These are phyloP conservation scores for Zizania palustris DNA, from an alignment of 202 grass and related monocot species.

Conservation along the genomic window DNA sequence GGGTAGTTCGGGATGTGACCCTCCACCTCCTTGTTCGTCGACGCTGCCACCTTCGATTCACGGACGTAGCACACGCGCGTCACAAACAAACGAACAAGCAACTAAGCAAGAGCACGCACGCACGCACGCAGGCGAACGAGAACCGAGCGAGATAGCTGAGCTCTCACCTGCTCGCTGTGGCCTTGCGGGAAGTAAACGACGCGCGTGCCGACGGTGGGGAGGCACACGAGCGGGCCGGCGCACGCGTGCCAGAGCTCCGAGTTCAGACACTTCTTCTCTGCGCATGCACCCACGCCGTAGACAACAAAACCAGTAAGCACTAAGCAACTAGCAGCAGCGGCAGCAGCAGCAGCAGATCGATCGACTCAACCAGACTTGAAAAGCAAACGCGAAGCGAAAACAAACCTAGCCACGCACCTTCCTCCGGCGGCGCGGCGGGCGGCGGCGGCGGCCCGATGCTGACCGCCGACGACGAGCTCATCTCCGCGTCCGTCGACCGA, in stretches of 20 bases:
- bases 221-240: constrained; percentile 93
- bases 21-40: constrained; percentile 97
- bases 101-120: not conserved
- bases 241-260: constrained; percentile 98
- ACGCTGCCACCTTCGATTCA: constrained; percentile 73
- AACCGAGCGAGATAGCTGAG: not conserved
- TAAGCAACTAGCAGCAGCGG: too few relatives aligned
- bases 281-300: not conserved
- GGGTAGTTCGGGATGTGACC: constrained; percentile 96
- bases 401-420: constrained; percentile 55
- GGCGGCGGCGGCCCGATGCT: constrained; percentile 62
- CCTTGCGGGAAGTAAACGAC: constrained; percentile 88
- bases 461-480: constrained; percentile 78
- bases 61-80: constrained; percentile 18
- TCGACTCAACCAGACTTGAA: not conserved
- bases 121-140: not conserved
- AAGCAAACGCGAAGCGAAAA: not conserved
- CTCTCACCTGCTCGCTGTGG: constrained; percentile 81
- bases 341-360: not conserved
- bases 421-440: constrained; percentile 62
- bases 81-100: constrained; percentile 5
- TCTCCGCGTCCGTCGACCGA: constrained; percentile 42
- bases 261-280: constrained; percentile 98
- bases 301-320: not conserved
- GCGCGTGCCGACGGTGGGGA: constrained; percentile 84